phyloP scores from a whole-genome alignment of 106 monocot genomes.

The Apostasia shenzhenica region DNA sequence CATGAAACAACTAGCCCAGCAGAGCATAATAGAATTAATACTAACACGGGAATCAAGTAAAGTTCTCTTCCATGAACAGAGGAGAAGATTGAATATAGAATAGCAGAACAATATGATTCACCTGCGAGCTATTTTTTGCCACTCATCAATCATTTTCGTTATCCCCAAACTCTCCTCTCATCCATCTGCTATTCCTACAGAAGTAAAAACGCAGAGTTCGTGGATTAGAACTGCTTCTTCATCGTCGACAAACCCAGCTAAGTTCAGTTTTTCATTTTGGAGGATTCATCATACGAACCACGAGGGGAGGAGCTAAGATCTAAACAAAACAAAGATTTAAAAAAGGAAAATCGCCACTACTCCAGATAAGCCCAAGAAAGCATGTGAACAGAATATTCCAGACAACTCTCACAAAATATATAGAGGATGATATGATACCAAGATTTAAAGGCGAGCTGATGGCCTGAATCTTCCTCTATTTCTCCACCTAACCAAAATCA shows the following conservation, averaged over 20 bases:
- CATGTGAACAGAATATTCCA: constrained; percentile 44
- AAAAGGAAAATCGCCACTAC: constrained; percentile 18
- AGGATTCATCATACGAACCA: background rate
- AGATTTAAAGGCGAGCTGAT: constrained; percentile 6
- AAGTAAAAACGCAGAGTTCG: background rate
- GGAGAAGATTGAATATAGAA: too few relatives aligned
- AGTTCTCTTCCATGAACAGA: too few relatives aligned
- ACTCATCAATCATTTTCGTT: constrained; percentile 15
- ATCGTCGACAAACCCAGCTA: background rate
- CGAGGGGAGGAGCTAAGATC: background rate
- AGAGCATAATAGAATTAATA: too few relatives aligned
- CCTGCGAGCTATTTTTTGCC: constrained; percentile 14
- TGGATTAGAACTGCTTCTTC: background rate
- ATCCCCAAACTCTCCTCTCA: constrained; percentile 4
- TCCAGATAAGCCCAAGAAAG: constrained; percentile 32
- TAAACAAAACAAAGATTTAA: constrained; percentile 9
- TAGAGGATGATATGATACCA: constrained; percentile 11
- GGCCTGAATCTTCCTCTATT: too few relatives aligned
- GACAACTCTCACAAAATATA: constrained; percentile 26
- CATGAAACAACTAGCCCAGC: too few relatives aligned
- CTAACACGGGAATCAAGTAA: too few relatives aligned
- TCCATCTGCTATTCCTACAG: constrained; percentile 11
- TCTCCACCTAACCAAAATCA: too few relatives aligned
- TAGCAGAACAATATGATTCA: background rate
- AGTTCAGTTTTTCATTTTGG: background rate